A percentile compares a stretch with the other conserved stretches of the same genome.
Conservation (phyloP, 345 rosid genomes). For the Carallia brachiata region DNA sequence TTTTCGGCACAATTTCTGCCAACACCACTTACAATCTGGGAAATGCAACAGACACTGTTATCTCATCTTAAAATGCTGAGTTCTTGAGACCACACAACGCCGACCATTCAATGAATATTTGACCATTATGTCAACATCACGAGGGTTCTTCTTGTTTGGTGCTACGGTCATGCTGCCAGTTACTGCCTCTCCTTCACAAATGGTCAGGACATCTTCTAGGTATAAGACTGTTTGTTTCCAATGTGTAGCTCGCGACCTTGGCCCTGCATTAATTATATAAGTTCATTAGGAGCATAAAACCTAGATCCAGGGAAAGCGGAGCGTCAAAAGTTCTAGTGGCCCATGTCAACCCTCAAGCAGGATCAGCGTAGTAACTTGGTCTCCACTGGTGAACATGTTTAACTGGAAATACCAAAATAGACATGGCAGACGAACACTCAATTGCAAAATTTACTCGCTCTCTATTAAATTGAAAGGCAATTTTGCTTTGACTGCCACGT, state of each 20-base stretch:
- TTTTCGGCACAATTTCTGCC: not conserved
- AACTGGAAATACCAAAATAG: too few relatives aligned
- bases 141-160: slow-evolving; percentile 85
- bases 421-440: too few relatives aligned
- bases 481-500: too few relatives aligned
- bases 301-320: too few relatives aligned
- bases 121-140: slow-evolving; percentile 81
- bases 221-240: slow-evolving; percentile 97
- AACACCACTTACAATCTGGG: not conserved
- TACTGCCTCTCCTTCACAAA: slow-evolving; percentile 85
- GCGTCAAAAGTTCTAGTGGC: too few relatives aligned
- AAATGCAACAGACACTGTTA: not conserved
- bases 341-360: not conserved
- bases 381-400: not conserved
- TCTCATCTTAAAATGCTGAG: slow-evolving; percentile 78
- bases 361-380: not conserved
- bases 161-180: slow-evolving; percentile 88
- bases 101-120: slow-evolving; percentile 67
- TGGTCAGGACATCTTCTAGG: slow-evolving; percentile 89
- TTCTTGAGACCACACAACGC: slow-evolving; percentile 58
- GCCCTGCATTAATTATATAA: slow-evolving; percentile 39
- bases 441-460: too few relatives aligned
- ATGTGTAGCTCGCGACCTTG: slow-evolving; percentile 74
- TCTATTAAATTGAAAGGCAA: too few relatives aligned
- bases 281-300: too few relatives aligned